phyloP scores from a whole-genome alignment of 768 basidiomycete genomes.

The Trichaptum fuscoviolaceum region DNA sequence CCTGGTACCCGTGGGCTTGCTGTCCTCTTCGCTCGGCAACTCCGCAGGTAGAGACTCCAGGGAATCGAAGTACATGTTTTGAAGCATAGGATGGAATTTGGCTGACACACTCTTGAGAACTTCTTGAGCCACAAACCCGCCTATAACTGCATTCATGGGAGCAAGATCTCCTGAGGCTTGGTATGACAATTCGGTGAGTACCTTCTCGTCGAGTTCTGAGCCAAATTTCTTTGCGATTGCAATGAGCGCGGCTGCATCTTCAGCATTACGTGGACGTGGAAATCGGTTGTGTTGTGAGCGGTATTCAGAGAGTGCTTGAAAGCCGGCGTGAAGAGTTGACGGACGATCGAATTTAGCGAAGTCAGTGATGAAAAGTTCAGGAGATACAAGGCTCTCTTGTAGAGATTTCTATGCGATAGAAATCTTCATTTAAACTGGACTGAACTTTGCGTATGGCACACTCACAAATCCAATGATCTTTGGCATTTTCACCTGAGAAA shows the following conservation, averaged over 20 bases:
- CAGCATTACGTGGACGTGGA: constrained; percentile 76
- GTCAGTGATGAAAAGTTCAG: constrained; percentile 92
- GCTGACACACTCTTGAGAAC: constrained; percentile 95
- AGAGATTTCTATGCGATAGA: constrained; percentile 72
- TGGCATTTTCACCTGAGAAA: constrained; percentile 99
- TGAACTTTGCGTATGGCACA: constrained; percentile 13
- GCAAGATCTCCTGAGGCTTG: constrained; percentile 89
- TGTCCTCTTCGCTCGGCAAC: constrained; percentile 77
- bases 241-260: constrained; percentile 73
- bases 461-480: constrained; percentile 91
- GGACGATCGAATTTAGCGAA: constrained; percentile 97
- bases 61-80: constrained; percentile 96
- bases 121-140: constrained; percentile 97
- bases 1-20: constrained; percentile 73
- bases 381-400: constrained; percentile 71
- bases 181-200: constrained; percentile 79
- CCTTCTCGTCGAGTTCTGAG: constrained; percentile 71
- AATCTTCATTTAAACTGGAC: constrained; percentile 8
- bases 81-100: constrained; percentile 96
- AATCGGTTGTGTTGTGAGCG: constrained; percentile 54
- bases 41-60: constrained; percentile 83
- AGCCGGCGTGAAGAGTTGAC: constrained; percentile 83
- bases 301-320: constrained; percentile 89
- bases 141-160: constrained; percentile 88
- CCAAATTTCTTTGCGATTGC: constrained; percentile 75